phyloP scores from a whole-genome alignment of 2,329 filamentous ascomycete species.

The Corniculantispora saksenae region DNA sequence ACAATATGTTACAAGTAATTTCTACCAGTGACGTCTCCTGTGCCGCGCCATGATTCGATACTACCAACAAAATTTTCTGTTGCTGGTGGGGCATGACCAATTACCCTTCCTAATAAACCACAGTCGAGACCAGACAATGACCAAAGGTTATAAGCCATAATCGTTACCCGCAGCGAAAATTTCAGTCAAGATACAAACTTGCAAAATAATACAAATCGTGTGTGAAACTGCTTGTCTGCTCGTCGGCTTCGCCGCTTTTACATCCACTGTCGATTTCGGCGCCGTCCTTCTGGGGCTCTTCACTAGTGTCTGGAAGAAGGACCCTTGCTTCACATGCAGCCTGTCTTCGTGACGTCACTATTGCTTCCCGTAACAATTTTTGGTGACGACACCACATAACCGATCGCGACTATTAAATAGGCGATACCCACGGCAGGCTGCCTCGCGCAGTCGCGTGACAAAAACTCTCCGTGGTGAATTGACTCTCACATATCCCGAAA shows the following conservation, averaged over 20 bases:
- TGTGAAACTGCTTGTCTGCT: neutral
- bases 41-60: neutral
- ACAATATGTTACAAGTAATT: neutral
- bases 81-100: neutral
- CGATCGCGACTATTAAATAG: slow-evolving; percentile 1
- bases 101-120: neutral
- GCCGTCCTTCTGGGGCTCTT: neutral
- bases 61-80: neutral
- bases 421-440: neutral
- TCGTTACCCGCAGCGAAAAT: neutral
- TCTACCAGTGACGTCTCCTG: neutral
- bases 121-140: neutral
- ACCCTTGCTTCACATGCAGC: neutral
- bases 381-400: slow-evolving; percentile 9
- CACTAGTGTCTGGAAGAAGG: neutral
- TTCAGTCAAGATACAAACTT: neutral
- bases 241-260: neutral
- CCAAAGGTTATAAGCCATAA: neutral
- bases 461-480: neutral
- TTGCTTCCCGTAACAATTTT: neutral
- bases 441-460: slow-evolving; percentile 2
- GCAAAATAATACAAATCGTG: neutral
- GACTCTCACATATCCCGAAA: neutral
- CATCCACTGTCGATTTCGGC: neutral
- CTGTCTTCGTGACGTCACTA: slow-evolving; percentile 10